phyloP scores from a whole-genome alignment of 176 grass and related monocot species.

The Aegilops sharonensis region DNA sequence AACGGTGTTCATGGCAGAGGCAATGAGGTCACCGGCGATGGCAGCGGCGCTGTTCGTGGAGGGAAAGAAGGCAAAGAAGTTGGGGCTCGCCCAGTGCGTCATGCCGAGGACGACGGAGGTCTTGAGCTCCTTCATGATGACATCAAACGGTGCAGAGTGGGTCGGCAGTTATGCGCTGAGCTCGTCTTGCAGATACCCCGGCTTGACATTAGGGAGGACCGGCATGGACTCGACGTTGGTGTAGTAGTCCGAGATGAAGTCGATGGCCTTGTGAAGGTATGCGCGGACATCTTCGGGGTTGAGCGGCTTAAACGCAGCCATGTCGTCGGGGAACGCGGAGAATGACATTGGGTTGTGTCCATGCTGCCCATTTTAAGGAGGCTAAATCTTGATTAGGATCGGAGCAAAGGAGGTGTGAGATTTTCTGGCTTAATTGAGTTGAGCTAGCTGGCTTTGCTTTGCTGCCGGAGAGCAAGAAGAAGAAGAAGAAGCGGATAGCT shows the following conservation, averaged over 20 bases:
- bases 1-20: too few species aligned
- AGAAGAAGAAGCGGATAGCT: too few species aligned
- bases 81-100: too few species aligned
- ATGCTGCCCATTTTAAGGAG: background rate
- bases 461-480: too few species aligned
- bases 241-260: conserved; percentile 9
- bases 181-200: background rate
- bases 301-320: background rate
- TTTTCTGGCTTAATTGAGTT: too few species aligned
- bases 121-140: too few species aligned
- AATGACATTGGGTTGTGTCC: background rate
- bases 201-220: background rate
- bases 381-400: background rate
- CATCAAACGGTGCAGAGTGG: background rate
- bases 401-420: background rate
- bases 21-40: too few species aligned
- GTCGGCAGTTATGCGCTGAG: background rate
- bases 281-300: background rate
- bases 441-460: too few species aligned
- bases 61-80: too few species aligned
- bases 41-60: too few species aligned
- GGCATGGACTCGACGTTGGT: background rate
- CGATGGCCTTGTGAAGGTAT: background rate
- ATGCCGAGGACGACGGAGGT: too few species aligned
- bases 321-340: background rate